These are phyloP conservation scores for Nannizziopsis barbatae DNA, from an alignment of 2,329 filamentous ascomycete genomes.

Conservation along the genomic window DNA sequence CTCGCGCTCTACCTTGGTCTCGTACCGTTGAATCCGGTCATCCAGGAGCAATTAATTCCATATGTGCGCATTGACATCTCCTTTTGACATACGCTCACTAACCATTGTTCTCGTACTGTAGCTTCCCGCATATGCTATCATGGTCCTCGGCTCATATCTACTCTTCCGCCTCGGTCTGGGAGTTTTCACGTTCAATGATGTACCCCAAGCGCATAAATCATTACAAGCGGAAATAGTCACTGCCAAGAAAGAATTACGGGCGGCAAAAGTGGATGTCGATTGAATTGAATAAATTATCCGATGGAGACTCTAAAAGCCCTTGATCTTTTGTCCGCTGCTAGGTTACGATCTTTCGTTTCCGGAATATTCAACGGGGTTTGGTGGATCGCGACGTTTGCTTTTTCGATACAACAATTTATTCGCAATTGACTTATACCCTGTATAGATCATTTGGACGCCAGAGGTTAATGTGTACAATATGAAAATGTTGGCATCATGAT, in stretches of 20 bases:
- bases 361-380: too few species aligned
- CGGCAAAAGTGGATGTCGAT: slow-evolving; percentile 35
- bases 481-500: too few species aligned
- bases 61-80: slow-evolving; percentile 52
- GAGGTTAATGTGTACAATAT: too few species aligned
- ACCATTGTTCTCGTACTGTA: slow-evolving; percentile 29
- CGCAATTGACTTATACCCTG: too few species aligned
- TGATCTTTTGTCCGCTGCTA: too few species aligned
- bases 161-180: slow-evolving; percentile 86
- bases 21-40: slow-evolving; percentile 62
- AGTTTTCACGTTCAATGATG: slow-evolving; percentile 93
- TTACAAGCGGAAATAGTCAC: slow-evolving; percentile 67
- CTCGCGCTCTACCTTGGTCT: slow-evolving; percentile 74
- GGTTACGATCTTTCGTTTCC: too few species aligned
- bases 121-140: slow-evolving; percentile 87
- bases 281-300: slow-evolving; percentile 17
- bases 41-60: slow-evolving; percentile 79
- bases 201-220: slow-evolving; percentile 79
- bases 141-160: slow-evolving; percentile 83
- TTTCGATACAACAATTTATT: too few species aligned
- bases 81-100: not conserved
- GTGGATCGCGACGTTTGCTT: too few species aligned
- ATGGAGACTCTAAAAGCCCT: too few species aligned
- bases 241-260: slow-evolving; percentile 34
- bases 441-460: too few species aligned